phyloP scores from a whole-genome alignment of 768 basidiomycete genomes.

The Hericium alpestre region DNA sequence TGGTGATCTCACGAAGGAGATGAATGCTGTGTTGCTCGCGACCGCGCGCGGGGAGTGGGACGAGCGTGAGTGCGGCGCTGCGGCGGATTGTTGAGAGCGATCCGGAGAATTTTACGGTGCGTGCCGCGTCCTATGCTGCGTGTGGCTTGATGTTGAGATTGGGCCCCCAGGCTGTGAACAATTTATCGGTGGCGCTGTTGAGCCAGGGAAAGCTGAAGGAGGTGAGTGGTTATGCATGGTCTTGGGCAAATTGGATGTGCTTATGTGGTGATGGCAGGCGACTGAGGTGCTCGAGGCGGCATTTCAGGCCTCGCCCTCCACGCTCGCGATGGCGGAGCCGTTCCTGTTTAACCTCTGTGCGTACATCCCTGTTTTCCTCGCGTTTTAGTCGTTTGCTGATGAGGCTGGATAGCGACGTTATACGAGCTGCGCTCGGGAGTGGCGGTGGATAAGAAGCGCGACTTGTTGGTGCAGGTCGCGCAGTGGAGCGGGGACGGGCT shows the following conservation, averaged over 20 bases:
- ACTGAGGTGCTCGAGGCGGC: slow-evolving; percentile 60
- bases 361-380: slow-evolving; percentile 13
- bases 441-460: slow-evolving; percentile 67
- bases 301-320: slow-evolving; percentile 53
- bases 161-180: slow-evolving; percentile 53
- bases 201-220: slow-evolving; percentile 65
- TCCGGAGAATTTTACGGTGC: slow-evolving; percentile 49
- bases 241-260: not conserved
- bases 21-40: slow-evolving; percentile 60
- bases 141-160: not conserved
- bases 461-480: slow-evolving; percentile 63
- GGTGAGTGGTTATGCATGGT: slow-evolving; percentile 25
- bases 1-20: slow-evolving; percentile 29
- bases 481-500: slow-evolving; percentile 84
- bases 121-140: slow-evolving; percentile 9
- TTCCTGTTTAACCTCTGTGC: slow-evolving; percentile 78
- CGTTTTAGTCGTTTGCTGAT: not conserved
- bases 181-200: slow-evolving; percentile 61
- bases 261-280: slow-evolving; percentile 30
- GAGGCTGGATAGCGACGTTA: slow-evolving; percentile 47
- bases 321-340: slow-evolving; percentile 68
- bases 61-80: slow-evolving; percentile 36
- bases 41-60: slow-evolving; percentile 65
- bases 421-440: slow-evolving; percentile 72
- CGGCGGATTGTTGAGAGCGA: slow-evolving; percentile 36